These are phyloP conservation scores for Colletotrichum salicis DNA, from an alignment of 2,329 filamentous ascomycete species.

Conservation along the genomic window DNA sequence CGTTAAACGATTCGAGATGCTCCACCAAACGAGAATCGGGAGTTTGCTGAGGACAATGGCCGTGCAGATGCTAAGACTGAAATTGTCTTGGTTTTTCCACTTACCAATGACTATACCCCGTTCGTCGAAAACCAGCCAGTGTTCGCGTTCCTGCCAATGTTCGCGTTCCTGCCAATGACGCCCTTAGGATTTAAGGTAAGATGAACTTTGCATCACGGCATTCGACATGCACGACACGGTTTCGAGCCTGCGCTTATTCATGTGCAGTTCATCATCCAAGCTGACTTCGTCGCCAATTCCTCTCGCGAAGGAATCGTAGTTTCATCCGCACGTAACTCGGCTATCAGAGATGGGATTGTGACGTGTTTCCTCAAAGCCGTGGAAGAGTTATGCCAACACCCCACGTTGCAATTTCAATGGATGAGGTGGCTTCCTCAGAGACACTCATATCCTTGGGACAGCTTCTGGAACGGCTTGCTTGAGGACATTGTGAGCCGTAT, in stretches of 20 bases:
- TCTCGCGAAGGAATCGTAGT: constrained; percentile 54
- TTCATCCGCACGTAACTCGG: constrained; percentile 50
- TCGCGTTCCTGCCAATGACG: constrained; percentile 58
- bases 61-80: constrained; percentile 43
- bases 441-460: neutral
- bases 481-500: neutral
- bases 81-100: constrained; percentile 58
- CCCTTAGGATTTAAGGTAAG: constrained; percentile 50
- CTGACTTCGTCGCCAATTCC: constrained; percentile 60
- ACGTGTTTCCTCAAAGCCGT: constrained; percentile 52
- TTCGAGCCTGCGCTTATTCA: neutral
- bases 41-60: constrained; percentile 39
- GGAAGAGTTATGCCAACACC: constrained; percentile 50
- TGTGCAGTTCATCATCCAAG: constrained; percentile 57
- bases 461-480: neutral
- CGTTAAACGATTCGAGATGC: constrained; percentile 29
- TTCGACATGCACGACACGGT: neutral
- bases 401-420: constrained; percentile 54
- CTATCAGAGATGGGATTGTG: constrained; percentile 43
- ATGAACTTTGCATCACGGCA: neutral
- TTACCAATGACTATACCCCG: constrained; percentile 46
- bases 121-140: constrained; percentile 52
- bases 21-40: neutral
- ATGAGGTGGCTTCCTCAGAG: constrained; percentile 55
- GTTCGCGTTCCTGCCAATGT: constrained; percentile 61